A percentile compares a stretch with the other conserved stretches of the same genome.
Conservation (phyloP, 148 eudicot species). For the Chenopodium formosanum region DNA sequence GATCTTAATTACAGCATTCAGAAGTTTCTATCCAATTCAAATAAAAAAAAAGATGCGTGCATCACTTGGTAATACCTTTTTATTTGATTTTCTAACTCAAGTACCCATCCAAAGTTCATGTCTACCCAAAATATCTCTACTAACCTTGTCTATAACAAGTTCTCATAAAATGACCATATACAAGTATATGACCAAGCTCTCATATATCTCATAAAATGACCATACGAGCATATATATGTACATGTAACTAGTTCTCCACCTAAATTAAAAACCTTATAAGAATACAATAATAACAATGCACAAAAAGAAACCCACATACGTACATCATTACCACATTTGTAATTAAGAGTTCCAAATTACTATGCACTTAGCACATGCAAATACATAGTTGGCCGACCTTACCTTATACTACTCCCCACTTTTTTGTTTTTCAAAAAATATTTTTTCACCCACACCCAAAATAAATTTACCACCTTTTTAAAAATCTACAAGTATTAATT, state of each 20-base stretch:
- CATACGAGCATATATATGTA: too few relatives aligned
- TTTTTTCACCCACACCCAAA: slow-evolving; percentile 5
- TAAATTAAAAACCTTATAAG: background rate
- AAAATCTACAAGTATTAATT: too few relatives aligned
- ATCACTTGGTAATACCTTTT: background rate
- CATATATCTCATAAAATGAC: too few relatives aligned
- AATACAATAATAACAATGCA: slow-evolving; percentile 6
- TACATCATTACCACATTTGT: slow-evolving; percentile 20
- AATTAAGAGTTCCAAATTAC: slow-evolving; percentile 27
- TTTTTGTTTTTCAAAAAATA: background rate
- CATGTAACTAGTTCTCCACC: background rate
- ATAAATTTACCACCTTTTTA: background rate
- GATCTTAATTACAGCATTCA: too few relatives aligned
- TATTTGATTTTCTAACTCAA: background rate
- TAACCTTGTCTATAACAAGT: background rate
- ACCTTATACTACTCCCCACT: background rate
- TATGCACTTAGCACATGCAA: slow-evolving; percentile 25
- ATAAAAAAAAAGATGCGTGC: background rate
- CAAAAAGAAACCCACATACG: slow-evolving; percentile 18
- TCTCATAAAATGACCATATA: too few relatives aligned
- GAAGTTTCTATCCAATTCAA: too few relatives aligned
- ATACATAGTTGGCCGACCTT: slow-evolving; percentile 15
- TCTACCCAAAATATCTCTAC: background rate
- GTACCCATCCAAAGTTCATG: background rate
- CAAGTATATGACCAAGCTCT: too few relatives aligned